Evolutionary conservation across 192 early-diverging fungal species (phyloP), one percentile per base, ranked within the genome.

Genomic region (Coemansia reversa): DNA sequence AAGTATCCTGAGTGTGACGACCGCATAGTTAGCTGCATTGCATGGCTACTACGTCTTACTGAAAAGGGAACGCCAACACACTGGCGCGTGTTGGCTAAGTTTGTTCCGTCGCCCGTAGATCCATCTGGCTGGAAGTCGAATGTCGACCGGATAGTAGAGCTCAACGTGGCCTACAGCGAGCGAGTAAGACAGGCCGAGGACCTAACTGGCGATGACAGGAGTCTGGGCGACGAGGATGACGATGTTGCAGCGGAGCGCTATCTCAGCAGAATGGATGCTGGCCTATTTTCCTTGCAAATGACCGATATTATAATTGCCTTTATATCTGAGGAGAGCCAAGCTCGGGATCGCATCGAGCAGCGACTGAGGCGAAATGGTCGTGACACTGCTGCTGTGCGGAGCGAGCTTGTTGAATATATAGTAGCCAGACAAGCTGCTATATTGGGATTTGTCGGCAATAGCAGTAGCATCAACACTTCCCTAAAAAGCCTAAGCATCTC

Each of bases 1-100:
- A 55, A 75, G 0, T 88, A 88, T 65, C 89, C 92, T 0, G 91
- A 93, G 49, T 58, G 83, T 0, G 94, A 96, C 62, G 96, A 97
- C 61, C 94, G 95, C 63, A 79, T 91, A 0, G 75, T 94, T 5
- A 89, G 92, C 48, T 93, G 95, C 54, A 76, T 98, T 42, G 76
- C 89, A 11, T 92, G 90, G 23, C 74, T 98, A 16, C 83, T 97
- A 59, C 84, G 86, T 30, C 84, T 89, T 32, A 74, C 94, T 3
- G 77, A 84, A 12, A 49, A 74, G 11, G 76, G 81, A 29, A 81
- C 87, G 7, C 85, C 86, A 18, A 74, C 85, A 42, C 86, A 88
- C 16, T 80, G 86, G 63, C 85, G 94, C 18, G 68, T 98, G 20
- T 54, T 95, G 19, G 75, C 82, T 39, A 97, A 98, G 80, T 96